Evolutionary conservation across 805 yeast species (phyloP).

Genomic region (Nakazawaea ernobii): DNA sequence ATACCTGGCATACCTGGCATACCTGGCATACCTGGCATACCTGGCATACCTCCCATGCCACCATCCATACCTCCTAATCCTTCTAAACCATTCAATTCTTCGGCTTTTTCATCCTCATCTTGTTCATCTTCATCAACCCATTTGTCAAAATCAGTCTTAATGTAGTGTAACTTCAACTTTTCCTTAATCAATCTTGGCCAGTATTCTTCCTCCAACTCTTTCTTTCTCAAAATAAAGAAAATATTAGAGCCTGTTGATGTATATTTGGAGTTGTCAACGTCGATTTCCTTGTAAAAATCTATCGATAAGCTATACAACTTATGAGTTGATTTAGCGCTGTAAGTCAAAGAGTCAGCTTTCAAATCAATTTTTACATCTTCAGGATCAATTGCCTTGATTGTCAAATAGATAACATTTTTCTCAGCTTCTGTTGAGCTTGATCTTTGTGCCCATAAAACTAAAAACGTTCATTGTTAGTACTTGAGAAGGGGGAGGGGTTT

Average conservation of each 20-base stretch:
- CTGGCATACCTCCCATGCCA: constrained; percentile 28
- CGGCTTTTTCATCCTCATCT: constrained; percentile 55
- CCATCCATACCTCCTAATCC: constrained; percentile 30
- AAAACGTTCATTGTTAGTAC: constrained; percentile 23
- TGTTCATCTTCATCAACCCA: constrained; percentile 99
- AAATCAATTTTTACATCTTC: constrained; percentile 55
- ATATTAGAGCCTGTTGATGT: constrained; percentile 59
- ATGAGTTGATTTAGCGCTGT: constrained; percentile 42
- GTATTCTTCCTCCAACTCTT: constrained; percentile 61
- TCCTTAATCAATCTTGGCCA: constrained; percentile 96
- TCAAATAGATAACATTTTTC: constrained; percentile 72
- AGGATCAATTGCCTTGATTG: constrained; percentile 70
- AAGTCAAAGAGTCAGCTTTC: constrained; percentile 46
- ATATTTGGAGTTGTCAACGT: constrained; percentile 54
- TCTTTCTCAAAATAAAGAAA: constrained; percentile 64
- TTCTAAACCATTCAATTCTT: constrained; percentile 22
- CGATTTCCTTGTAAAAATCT: constrained; percentile 74
- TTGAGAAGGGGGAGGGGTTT: not conserved
- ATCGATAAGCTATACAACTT: constrained; percentile 58
- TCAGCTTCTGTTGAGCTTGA: constrained; percentile 65
- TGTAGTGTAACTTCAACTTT: constrained; percentile 69
- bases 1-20: constrained; percentile 25
- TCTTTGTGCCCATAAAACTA: constrained; percentile 95
- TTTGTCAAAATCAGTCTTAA: constrained; percentile 92
- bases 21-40: constrained; percentile 26